Evolutionary conservation across 1,139 yeast species (phyloP), one percentile per base, ranked within the genome.

Genomic region (Wickerhamomyces sp.): DNA sequence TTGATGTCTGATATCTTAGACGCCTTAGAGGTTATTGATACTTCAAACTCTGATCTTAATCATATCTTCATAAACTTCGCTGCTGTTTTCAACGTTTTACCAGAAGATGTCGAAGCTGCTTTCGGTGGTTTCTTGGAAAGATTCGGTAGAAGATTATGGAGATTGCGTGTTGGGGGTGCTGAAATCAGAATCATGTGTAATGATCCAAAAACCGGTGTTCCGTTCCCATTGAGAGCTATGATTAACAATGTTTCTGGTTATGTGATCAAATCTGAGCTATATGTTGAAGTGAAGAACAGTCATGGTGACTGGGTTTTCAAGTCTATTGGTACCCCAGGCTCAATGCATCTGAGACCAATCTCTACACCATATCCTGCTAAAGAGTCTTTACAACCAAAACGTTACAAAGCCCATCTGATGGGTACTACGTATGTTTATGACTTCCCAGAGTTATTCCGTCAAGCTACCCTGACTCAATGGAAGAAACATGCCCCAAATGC

Each of bases 371-470:
- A 93, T 65, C 95, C 98, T 48, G 96, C 95, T 37, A 93, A 93
- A 75, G 99, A 93, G 71, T 91, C 95, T 71, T 78, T 93, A 62
- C 99, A 93, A 74, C 97, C 98, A 60, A 93, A 93, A 71, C 90
- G 99, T 72, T 94, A 94, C 75, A 88, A 86, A 73, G 99, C 99
- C 41, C 98, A 93, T 70, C 79, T 89, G 62, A 87, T 93, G 93
- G 99, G 99, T 54, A 93, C 99, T 15, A 91, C 99, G 27, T 93
- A 89, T 64, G 96, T 89, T 43, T 94, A 94, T 64, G 99, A 93
- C 69, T 94, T 93, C 93, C 99, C 99, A 44, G 99, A 93, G 66
- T 73, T 93, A 62, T 93, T 94, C 85, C 89, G 94, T 61, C 98
- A 93, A 73, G 95, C 96, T 34, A 78, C 88, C 42, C 69, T 79